Percentiles rank a stretch among this genome's conserved stretches.
Conservation (phyloP, 768 basidiomycete genomes). For the Psilocybe cyanescens region DNA sequence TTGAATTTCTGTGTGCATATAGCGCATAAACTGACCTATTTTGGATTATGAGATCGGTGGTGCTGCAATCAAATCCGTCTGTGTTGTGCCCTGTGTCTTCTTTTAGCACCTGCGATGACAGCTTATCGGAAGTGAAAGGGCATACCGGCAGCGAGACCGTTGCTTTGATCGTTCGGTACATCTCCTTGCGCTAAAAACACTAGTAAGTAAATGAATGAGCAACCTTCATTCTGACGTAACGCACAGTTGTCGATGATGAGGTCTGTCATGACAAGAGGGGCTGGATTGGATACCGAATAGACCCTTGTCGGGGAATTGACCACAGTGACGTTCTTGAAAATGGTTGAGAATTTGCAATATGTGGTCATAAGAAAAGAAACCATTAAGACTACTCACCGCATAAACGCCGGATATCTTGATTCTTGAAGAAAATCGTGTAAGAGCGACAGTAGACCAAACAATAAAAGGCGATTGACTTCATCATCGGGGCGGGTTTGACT, state of each 20-base stretch:
- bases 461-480: slow-evolving; percentile 32
- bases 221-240: slow-evolving; percentile 14
- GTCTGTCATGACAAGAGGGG: slow-evolving; percentile 43
- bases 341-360: not conserved
- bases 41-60: slow-evolving; percentile 40
- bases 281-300: slow-evolving; percentile 44
- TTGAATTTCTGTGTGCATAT: not conserved
- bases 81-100: slow-evolving; percentile 45
- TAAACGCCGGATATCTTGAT: slow-evolving; percentile 43
- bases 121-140: not conserved
- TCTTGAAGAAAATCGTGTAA: slow-evolving; percentile 18
- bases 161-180: slow-evolving; percentile 52
- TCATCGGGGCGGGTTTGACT: slow-evolving; percentile 45
- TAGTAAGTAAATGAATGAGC: not conserved
- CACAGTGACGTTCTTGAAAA: slow-evolving; percentile 37
- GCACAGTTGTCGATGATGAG: slow-evolving; percentile 61
- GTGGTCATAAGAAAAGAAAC: not conserved
- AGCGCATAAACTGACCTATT: slow-evolving; percentile 35
- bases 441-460: not conserved
- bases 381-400: slow-evolving; percentile 29
- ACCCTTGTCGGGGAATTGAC: slow-evolving; percentile 44
- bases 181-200: slow-evolving; percentile 50
- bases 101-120: not conserved
- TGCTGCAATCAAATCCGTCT: slow-evolving; percentile 51
- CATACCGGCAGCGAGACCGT: slow-evolving; percentile 44